Conservation (phyloP, 2,329 filamentous ascomycete species). For the Madurella mycetomatis region DNA sequence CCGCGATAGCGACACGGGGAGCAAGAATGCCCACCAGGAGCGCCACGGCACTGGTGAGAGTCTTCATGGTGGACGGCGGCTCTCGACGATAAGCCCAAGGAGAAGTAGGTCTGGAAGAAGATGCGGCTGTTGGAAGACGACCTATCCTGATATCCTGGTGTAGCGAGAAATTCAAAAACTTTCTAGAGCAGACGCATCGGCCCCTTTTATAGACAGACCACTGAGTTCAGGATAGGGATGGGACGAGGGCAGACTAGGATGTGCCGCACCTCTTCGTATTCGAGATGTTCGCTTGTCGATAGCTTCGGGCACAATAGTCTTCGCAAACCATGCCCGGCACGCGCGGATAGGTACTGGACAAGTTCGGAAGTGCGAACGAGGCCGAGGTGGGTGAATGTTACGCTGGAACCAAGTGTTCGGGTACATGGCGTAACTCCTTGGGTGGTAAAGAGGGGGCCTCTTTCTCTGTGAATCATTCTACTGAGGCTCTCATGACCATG, state of each 20-base stretch:
- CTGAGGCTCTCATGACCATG: slow-evolving; percentile 3
- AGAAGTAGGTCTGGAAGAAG: background rate
- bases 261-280: no score
- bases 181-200: background rate
- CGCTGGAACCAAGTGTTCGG: background rate
- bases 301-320: background rate
- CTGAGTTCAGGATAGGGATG: background rate
- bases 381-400: slow-evolving; percentile 3
- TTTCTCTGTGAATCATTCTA: background rate
- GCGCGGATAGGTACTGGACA: background rate
- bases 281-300: no score
- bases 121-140: background rate
- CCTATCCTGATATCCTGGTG: slow-evolving; percentile 6
- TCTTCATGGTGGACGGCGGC: slow-evolving; percentile 18
- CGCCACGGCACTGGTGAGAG: slow-evolving; percentile 16
- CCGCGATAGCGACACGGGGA: slow-evolving; percentile 12
- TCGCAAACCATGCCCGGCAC: background rate
- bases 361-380: background rate
- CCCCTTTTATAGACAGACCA: slow-evolving; percentile 8
- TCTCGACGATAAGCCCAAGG: background rate
- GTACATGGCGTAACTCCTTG: background rate
- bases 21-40: slow-evolving; percentile 19
- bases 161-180: background rate
- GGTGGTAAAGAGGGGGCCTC: background rate
- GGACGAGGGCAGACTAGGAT: background rate